These are phyloP conservation scores for Fraxinus anomala DNA, from an alignment of 257 asterid genomes.

Conservation along the genomic window DNA sequence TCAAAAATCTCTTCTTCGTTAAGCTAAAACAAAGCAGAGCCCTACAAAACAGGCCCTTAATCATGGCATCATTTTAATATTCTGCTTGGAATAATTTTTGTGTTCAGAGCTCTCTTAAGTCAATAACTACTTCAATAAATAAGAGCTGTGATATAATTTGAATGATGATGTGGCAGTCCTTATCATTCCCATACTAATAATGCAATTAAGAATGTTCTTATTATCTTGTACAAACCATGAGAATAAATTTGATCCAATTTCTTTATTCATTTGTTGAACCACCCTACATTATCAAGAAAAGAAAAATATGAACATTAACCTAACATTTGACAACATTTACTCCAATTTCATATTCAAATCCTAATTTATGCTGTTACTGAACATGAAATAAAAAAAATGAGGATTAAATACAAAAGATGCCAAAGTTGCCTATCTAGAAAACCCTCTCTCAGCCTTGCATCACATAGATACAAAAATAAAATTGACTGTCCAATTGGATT, in stretches of 20 bases:
- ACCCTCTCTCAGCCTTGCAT: neutral
- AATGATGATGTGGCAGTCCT: slow-evolving; percentile 31
- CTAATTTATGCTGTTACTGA: neutral
- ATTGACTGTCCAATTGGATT: neutral
- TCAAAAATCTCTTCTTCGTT: no score
- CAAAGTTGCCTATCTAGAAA: slow-evolving; percentile 1
- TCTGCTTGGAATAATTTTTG: slow-evolving; percentile 19
- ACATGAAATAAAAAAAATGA: neutral
- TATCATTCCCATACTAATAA: slow-evolving; percentile 34
- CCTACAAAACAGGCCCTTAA: neutral
- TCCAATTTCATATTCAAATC: neutral
- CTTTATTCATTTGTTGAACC: slow-evolving; percentile 43
- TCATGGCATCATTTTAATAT: slow-evolving; percentile 32
- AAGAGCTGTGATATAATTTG: slow-evolving; percentile 22
- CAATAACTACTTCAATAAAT: slow-evolving; percentile 44
- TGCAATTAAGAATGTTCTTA: slow-evolving; percentile 13
- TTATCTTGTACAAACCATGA: neutral
- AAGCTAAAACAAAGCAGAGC: no score
- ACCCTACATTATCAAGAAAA: slow-evolving; percentile 36
- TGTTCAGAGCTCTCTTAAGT: slow-evolving; percentile 28
- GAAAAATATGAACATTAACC: slow-evolving; percentile 1
- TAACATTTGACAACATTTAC: slow-evolving; percentile 23
- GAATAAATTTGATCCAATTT: slow-evolving; percentile 18
- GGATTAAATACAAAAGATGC: neutral
- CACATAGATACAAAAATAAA: neutral